A percentile compares a stretch with the other conserved stretches of the same genome.
Conservation (phyloP, 2,329 filamentous ascomycete species). For the Fusarium globosum region DNA sequence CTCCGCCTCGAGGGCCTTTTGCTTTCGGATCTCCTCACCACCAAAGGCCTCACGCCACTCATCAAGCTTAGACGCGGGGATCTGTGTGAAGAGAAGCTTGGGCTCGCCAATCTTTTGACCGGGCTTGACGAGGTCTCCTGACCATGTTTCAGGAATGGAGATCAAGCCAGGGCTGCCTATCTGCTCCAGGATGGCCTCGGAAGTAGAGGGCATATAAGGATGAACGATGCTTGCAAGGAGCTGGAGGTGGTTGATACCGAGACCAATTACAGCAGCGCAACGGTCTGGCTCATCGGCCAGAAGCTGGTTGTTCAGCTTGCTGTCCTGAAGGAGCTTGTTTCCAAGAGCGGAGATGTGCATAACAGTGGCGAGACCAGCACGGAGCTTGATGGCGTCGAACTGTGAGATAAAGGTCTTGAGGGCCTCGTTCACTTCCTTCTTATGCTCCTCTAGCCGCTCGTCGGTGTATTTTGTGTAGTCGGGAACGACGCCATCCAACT, state of each 20-base stretch:
- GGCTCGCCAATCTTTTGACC: conserved; percentile 86
- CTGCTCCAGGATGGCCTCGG: conserved; percentile 80
- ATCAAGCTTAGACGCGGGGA: conserved; percentile 82
- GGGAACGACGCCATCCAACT: conserved; percentile 77
- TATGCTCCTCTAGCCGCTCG: conserved; percentile 63
- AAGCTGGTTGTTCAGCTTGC: conserved; percentile 65
- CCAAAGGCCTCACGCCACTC: conserved; percentile 86
- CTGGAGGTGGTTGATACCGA: conserved; percentile 86
- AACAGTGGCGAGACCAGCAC: conserved; percentile 71
- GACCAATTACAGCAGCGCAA: conserved; percentile 71
- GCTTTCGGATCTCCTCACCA: conserved; percentile 72
- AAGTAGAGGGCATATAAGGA: conserved; percentile 87
- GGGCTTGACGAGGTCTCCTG: conserved; percentile 68
- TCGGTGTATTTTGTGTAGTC: conserved; percentile 68
- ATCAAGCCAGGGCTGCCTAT: conserved; percentile 66
- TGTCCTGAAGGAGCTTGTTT: conserved; percentile 63
- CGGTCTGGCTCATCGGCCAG: conserved; percentile 65
- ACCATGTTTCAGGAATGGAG: conserved; percentile 76
- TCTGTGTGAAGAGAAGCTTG: conserved; percentile 82
- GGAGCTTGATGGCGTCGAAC: conserved; percentile 78
- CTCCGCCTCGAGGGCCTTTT: conserved; percentile 68
- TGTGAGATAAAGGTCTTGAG: conserved; percentile 75
- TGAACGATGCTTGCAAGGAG: conserved; percentile 82
- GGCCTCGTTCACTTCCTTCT: conserved; percentile 72
- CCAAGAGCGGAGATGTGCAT: conserved; percentile 73